phyloP scores from a whole-genome alignment of 1,284 basidiomycete genomes.

The Trichosporon inkin region DNA sequence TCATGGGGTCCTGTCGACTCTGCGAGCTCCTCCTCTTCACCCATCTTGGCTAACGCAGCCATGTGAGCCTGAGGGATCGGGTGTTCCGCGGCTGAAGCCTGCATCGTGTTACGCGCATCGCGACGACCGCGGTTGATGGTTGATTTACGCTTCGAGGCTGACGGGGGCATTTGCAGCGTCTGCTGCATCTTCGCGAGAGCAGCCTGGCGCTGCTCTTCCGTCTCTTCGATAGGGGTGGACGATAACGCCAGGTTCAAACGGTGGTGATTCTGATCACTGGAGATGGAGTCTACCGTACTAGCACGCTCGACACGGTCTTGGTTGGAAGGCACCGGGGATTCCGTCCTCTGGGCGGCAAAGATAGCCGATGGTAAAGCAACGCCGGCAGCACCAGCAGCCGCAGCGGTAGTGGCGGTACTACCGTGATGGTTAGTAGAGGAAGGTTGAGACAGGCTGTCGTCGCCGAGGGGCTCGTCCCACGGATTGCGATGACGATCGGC shows the following conservation, averaged over 20 bases:
- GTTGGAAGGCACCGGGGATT: constrained; percentile 8
- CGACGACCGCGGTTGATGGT: constrained; percentile 52
- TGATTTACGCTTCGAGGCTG: constrained; percentile 38
- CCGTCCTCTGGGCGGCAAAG: constrained; percentile 16
- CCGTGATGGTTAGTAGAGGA: constrained; percentile 7
- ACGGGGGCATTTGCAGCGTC: constrained; percentile 45
- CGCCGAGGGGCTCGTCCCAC: constrained; percentile 49
- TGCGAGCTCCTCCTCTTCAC: constrained; percentile 12
- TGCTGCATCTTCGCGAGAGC: constrained; percentile 54
- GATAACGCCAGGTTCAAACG: constrained; percentile 48
- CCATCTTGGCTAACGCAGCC: constrained; percentile 10
- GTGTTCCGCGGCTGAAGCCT: constrained; percentile 12
- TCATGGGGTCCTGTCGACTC: background rate
- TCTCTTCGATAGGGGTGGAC: constrained; percentile 51
- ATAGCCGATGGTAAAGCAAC: constrained; percentile 23
- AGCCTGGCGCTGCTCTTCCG: constrained; percentile 51
- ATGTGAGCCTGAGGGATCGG: constrained; percentile 14
- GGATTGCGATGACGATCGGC: constrained; percentile 52
- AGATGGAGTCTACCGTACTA: constrained; percentile 3
- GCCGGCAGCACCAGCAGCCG: constrained; percentile 6
- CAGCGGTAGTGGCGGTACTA: constrained; percentile 7
- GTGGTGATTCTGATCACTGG: background rate
- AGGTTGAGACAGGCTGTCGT: constrained; percentile 24
- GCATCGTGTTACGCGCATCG: constrained; percentile 53
- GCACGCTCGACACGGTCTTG: background rate